Evolutionary conservation across 257 asterid genomes (phyloP), one percentile per base, ranked within the genome.

Genomic region (Handroanthus guayacan): DNA sequence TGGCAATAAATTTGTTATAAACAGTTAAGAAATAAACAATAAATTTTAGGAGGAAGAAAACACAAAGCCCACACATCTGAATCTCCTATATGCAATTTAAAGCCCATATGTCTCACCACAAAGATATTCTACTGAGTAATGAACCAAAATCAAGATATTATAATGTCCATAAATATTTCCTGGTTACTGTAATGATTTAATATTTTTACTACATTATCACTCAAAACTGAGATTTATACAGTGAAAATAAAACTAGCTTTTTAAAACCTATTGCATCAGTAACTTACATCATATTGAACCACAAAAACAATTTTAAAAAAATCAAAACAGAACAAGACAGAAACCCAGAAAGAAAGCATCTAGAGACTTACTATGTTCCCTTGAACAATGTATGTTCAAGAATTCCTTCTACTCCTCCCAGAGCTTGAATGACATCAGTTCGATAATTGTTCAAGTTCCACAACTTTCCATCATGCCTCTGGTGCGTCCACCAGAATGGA

Each of bases 401-500:
- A 85, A 95, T 93, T 81, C 99, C 99, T 89, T 95, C 99, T 10
- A 95, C 99, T 55, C 99, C 99, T 76, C 99, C 98, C 76, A 95
- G 91, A 73, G 99, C 99, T 86, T 95, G 99, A 84, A 95, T 93
- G 36, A 95, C 99, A 87, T 95, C 98, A 57, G 99, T 95, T 67
- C 99, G 89, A 62, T 95, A 95, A 81, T 95, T 95, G 82, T 95
- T 95, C 91, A 95, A 87, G 91, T 95, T 95, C 99, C 99, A 95
- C 63, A 95, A 75, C 80, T 93, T 95, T 31, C 99, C 98, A 78
- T 95, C 99, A 66, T 95, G 98, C 83, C 99, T 93, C 90, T 95
- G 99, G 84, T 95, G 99, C 9, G 98, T 95, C 99, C 99, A 95
- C 99, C 99, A 95, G 85, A 95, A 95, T 1, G 99, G 99, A 83